These are phyloP conservation scores for Emericellopsis atlantica DNA, from an alignment of 2,329 filamentous ascomycete species.

Conservation along the genomic window DNA sequence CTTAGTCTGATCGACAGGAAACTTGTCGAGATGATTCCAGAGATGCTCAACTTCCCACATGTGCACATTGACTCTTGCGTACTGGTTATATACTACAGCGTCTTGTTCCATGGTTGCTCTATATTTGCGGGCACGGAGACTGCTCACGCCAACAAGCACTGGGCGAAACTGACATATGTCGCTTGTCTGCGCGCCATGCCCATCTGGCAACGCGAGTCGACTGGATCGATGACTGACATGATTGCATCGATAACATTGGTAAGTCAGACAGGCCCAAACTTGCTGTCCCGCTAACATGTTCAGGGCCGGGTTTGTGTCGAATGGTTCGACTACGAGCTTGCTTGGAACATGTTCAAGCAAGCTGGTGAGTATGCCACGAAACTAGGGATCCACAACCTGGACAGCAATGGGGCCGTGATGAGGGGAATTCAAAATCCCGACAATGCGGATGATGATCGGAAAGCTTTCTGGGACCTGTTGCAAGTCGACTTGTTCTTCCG, in stretches of 20 bases:
- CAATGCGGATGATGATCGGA: conserved; percentile 11
- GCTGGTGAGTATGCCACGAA: conserved; percentile 16
- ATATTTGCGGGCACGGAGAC: not conserved
- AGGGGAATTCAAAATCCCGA: conserved; percentile 2
- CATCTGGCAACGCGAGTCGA: conserved; percentile 15
- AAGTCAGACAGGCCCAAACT: not conserved
- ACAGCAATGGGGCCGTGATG: conserved; percentile 8
- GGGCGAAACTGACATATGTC: conserved; percentile 7
- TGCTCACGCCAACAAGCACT: not conserved
- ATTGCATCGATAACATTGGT: conserved; percentile 16
- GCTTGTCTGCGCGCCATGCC: conserved; percentile 15
- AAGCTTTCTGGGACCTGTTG: conserved; percentile 18
- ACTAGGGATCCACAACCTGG: conserved; percentile 16
- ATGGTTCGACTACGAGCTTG: conserved; percentile 17
- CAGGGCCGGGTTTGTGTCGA: conserved; percentile 12
- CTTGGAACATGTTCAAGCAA: conserved; percentile 15
- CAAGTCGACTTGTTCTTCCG: conserved; percentile 18
- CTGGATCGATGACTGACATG: conserved; percentile 14
- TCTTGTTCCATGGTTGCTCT: conserved; percentile 13
- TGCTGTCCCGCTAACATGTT: accelerated
- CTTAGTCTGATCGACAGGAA: conserved; percentile 11
- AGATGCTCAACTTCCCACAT: conserved; percentile 13
- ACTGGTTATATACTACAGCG: conserved; percentile 15
- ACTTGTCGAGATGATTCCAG: conserved; percentile 15
- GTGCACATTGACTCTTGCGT: conserved; percentile 16